Conservation (phyloP, 495 filamentous ascomycete genomes). For the Lophium mytilinum region DNA sequence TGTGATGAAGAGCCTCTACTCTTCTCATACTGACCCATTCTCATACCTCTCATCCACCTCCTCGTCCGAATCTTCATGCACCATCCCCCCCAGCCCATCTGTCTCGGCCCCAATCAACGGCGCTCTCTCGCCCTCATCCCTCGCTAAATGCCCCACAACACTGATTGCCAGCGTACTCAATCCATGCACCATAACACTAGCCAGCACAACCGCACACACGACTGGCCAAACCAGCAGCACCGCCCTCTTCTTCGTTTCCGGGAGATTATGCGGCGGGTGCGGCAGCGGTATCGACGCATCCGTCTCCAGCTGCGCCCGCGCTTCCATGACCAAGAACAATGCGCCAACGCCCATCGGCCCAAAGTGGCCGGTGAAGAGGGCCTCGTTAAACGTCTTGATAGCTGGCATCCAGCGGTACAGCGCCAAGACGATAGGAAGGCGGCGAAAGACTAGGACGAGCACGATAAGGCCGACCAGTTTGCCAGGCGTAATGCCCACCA, state of each 20-base stretch:
- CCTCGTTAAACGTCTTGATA: conserved; percentile 40
- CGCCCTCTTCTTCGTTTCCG: conserved; percentile 22
- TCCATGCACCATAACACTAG: conserved; percentile 42
- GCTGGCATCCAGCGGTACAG: conserved; percentile 38
- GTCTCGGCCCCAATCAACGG: conserved; percentile 36
- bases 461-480: conserved; percentile 36
- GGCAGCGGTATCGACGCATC: conserved; percentile 30
- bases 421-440: conserved; percentile 40
- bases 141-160: conserved; percentile 35
- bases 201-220: conserved; percentile 42
- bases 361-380: conserved; percentile 46
- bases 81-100: conserved; percentile 39
- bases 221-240: conserved; percentile 43
- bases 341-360: conserved; percentile 47
- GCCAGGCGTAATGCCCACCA: conserved; percentile 32
- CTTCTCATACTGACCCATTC: too few relatives aligned
- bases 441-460: conserved; percentile 39
- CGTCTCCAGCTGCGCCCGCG: conserved; percentile 39
- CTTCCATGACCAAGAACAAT: conserved; percentile 46
- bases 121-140: conserved; percentile 35
- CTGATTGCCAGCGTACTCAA: conserved; percentile 38
- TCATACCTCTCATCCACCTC: conserved; percentile 11
- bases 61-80: conserved; percentile 36
- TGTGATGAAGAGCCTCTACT: too few relatives aligned
- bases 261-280: conserved; percentile 31